Evolutionary conservation across 495 filamentous ascomycete species (phyloP).

Genomic region (Thermothielavioides terrestris): DNA sequence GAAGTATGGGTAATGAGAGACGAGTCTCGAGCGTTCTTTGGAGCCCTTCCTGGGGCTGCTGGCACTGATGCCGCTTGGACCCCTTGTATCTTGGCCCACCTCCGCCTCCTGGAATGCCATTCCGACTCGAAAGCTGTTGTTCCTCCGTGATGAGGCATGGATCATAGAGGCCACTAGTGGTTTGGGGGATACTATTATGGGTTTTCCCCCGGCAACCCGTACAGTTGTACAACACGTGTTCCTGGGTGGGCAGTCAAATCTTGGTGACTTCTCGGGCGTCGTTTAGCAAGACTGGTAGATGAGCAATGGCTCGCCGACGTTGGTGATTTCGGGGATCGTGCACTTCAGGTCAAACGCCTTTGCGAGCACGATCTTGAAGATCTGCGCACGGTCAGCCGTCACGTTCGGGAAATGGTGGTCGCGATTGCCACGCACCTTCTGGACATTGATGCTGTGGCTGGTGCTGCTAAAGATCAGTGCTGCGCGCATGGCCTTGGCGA

Average conservation of each 20-base stretch:
- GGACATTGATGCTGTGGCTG: slow-evolving; percentile 97
- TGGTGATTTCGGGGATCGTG: slow-evolving; percentile 97
- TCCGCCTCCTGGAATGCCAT: slow-evolving; percentile 2
- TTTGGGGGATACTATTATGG: background rate
- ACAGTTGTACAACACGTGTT: too few relatives aligned
- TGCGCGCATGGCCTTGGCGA: slow-evolving; percentile 96
- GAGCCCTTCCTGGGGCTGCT: slow-evolving; percentile 3
- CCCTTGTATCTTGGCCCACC: background rate
- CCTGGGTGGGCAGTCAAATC: too few relatives aligned
- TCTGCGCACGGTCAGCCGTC: slow-evolving; percentile 44
- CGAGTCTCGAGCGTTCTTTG: slow-evolving; percentile 6
- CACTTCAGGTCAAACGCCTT: slow-evolving; percentile 98
- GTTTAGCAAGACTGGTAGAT: slow-evolving; percentile 79
- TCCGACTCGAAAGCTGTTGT: slow-evolving; percentile 1
- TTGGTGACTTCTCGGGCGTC: too few relatives aligned
- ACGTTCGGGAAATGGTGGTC: too few relatives aligned
- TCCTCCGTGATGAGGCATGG: slow-evolving; percentile 6
- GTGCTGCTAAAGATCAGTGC: slow-evolving; percentile 97
- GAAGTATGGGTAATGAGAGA: slow-evolving; percentile 7
- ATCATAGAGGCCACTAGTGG: too few relatives aligned
- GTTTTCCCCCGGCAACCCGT: background rate
- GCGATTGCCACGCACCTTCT: slow-evolving; percentile 89
- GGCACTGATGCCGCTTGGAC: slow-evolving; percentile 2
- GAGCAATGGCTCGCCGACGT: slow-evolving; percentile 90
- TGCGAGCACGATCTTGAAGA: slow-evolving; percentile 98